Base-by-base conservation (phyloP, 1,284 basidiomycete genomes). In the Puccinia horiana region DNA sequence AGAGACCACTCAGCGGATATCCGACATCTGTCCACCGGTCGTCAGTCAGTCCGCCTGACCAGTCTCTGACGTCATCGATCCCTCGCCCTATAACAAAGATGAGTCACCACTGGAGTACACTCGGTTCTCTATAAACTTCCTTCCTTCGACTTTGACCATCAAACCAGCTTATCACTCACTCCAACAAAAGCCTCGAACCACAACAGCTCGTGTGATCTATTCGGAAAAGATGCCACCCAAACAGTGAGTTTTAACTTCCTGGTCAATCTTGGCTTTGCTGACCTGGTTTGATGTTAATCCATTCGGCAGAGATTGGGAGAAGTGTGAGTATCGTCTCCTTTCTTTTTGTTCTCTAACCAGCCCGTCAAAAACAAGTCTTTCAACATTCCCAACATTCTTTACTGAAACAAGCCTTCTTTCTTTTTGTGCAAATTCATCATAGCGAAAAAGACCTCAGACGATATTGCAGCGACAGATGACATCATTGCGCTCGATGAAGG, bases 401-500 rank as follows among this genome's bases (percentile, higher is more conserved):
- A 26, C 49, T 52, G 18, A 52, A n/a, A 16, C 8, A 58, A 58
- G 12, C 42, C 35, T n/a, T n/a, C 18, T 6, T 77, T 23, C 32
- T 77, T 63, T 29, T 49, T 81, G 61, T 11, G 29, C 29, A 37
- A n/a, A n/a, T n/a, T 47, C 40, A 32, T 49, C 69, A 29, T 26
- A 81, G 79, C 79, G n/a, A 81, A 81, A 49, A 81, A 81, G 49
- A 81, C 79, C 40, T 81, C 79, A 54, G 79, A 81, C 47, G 79
- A 81, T 67, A 81, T 81, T 42, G 58, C 79, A 52, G 72, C 70
- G 0, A 81, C 79, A 20, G 79, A 81, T 67, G 79, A 81, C 54
- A 83, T 80, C 75, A 56, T 86, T 93, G 96, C 93, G 75, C 92
- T 99, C 84, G 97, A 98, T 87, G 97, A 98, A 86, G 96, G 94